Percentiles rank a stretch among this genome's conserved stretches.
phyloP scores from a whole-genome alignment of 495 filamentous ascomycete species.

The Barbatosphaeria neglecta region DNA sequence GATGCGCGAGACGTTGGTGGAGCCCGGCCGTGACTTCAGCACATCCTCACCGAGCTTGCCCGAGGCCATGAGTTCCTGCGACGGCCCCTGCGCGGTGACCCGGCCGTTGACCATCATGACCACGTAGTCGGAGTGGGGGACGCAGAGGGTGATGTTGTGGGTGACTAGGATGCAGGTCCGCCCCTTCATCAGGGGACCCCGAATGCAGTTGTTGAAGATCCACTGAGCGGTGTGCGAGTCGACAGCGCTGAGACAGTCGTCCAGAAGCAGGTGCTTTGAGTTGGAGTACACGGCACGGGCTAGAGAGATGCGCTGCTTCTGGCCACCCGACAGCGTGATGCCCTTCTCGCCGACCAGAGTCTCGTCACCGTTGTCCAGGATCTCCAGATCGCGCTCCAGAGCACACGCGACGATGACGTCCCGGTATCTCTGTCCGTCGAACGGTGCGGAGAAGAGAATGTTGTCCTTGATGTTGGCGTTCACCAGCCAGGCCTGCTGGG shows the following conservation, averaged over 20 bases:
- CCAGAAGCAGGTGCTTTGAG: constrained; percentile 78
- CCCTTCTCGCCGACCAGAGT: constrained; percentile 96
- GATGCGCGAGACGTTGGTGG: constrained; percentile 50
- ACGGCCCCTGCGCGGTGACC: constrained; percentile 60
- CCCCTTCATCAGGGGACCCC: constrained; percentile 76
- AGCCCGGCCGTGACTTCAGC: constrained; percentile 57
- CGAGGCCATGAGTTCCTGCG: constrained; percentile 65
- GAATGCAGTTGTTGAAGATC: constrained; percentile 89
- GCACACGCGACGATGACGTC: constrained; percentile 85
- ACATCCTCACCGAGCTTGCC: constrained; percentile 81
- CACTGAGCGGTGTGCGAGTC: constrained; percentile 98
- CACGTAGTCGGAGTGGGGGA: constrained; percentile 65
- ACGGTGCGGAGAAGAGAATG: constrained; percentile 80
- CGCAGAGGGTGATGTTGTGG: constrained; percentile 80
- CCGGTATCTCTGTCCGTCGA: constrained; percentile 74
- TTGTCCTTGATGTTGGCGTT: constrained; percentile 96
- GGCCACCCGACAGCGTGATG: constrained; percentile 90
- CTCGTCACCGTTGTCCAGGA: constrained; percentile 85
- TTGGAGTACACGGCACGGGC: constrained; percentile 89
- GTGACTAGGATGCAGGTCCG: constrained; percentile 96
- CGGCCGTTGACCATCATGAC: constrained; percentile 82
- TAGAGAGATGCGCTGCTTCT: constrained; percentile 95
- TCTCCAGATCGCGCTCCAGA: constrained; percentile 83
- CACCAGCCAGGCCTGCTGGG: constrained; percentile 95
- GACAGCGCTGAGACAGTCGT: constrained; percentile 96